Evolutionary conservation across 768 basidiomycete species (phyloP).

Genomic region (Trametes maxima): DNA sequence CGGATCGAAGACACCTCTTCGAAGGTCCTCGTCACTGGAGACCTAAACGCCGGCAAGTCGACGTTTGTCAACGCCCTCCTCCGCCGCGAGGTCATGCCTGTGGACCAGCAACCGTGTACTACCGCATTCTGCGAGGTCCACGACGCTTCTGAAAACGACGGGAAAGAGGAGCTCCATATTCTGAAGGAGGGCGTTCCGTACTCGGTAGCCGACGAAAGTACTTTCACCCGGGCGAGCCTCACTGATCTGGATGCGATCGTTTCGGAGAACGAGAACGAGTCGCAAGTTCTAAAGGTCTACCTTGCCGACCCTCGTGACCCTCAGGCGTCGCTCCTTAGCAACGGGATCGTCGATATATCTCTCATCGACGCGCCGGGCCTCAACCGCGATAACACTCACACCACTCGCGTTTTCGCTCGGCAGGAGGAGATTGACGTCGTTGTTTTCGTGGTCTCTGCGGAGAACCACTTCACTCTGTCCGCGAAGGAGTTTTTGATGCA

Average conservation of each 20-base stretch:
- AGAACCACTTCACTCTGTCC: conserved; percentile 97
- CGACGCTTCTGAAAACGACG: conserved; percentile 80
- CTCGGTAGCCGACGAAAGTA: conserved; percentile 68
- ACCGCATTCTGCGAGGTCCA: conserved; percentile 97
- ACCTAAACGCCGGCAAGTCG: conserved; percentile 97
- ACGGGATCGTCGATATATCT: conserved; percentile 95
- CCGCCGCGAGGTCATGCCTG: conserved; percentile 88
- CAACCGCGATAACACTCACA: conserved; percentile 93
- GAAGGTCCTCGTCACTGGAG: conserved; percentile 96
- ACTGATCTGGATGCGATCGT: conserved; percentile 79
- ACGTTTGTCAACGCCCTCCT: conserved; percentile 97
- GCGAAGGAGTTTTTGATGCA: conserved; percentile 92
- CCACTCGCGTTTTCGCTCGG: conserved; percentile 91
- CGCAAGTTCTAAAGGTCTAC: conserved; percentile 85
- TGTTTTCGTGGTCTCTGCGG: conserved; percentile 96
- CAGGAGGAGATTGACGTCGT: conserved; percentile 99
- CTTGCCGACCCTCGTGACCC: conserved; percentile 79
- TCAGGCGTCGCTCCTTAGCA: conserved; percentile 86
- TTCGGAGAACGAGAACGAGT: conserved; percentile 67
- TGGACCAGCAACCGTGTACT: conserved; percentile 98
- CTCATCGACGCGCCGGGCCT: conserved; percentile 98
- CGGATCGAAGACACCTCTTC: conserved; percentile 92
- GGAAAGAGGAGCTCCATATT: conserved; percentile 84
- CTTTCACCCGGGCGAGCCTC: conserved; percentile 70
- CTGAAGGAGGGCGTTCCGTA: conserved; percentile 71